Conservation (phyloP, 257 asterid species). For the Solanum habrochaites region DNA sequence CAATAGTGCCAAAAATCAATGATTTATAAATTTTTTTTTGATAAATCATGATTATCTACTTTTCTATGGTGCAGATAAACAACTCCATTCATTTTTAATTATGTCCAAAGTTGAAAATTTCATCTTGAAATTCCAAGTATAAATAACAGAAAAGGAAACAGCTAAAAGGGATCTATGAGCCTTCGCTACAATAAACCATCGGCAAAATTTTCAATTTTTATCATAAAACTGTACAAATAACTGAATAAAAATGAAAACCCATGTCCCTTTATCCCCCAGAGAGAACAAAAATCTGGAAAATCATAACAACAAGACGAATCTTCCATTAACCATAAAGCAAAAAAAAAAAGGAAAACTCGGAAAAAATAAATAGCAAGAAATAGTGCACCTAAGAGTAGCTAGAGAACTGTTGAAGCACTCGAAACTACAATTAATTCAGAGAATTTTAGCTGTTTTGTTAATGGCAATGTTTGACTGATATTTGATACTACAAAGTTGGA, state of each 20-base stretch:
- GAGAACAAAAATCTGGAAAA: not conserved
- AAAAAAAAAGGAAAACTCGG: not conserved
- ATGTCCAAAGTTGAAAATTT: not conserved
- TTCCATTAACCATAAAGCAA: not conserved
- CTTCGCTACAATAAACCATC: not conserved
- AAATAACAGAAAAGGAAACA: not conserved
- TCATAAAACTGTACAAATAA: not conserved
- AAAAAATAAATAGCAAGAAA: not conserved
- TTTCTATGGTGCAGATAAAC: not conserved
- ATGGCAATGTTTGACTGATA: not conserved
- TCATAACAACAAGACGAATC: not conserved
- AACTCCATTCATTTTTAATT: not conserved
- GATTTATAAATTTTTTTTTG: not conserved
- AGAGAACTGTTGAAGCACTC: not conserved
- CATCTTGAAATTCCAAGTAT: not conserved
- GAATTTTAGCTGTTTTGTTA: not conserved
- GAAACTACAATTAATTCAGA: not conserved
- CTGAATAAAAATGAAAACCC: not conserved
- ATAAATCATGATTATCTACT: not conserved
- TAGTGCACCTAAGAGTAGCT: not conserved
- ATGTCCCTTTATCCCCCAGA: not conserved
- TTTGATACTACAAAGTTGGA: not conserved
- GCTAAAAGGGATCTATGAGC: not conserved
- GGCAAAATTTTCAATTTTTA: not conserved
- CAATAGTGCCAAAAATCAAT: not conserved